Evolutionary conservation across 345 rosid genomes (phyloP).

Genomic region (Dimocarpus longan): DNA sequence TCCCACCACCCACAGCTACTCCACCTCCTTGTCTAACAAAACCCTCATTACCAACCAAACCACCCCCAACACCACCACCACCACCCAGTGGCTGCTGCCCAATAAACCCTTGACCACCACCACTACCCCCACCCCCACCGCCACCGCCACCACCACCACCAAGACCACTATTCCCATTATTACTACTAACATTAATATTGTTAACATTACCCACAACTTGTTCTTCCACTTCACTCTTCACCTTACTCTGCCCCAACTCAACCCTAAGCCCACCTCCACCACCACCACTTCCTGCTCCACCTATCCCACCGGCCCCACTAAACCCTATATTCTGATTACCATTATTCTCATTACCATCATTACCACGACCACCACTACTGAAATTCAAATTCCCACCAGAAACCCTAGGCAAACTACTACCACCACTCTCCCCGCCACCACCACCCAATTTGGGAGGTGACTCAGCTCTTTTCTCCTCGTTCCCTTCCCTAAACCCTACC

Average conservation of each 20-base stretch:
- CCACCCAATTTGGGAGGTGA: constrained; percentile 13
- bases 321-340: constrained; percentile 31
- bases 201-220: constrained; percentile 32
- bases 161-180: neutral
- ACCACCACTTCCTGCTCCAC: constrained; percentile 32
- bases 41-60: constrained; percentile 33
- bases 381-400: constrained; percentile 36
- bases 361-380: constrained; percentile 23
- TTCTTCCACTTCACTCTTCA: constrained; percentile 38
- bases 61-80: constrained; percentile 23
- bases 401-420: constrained; percentile 29
- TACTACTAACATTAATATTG: neutral
- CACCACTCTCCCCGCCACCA: constrained; percentile 40
- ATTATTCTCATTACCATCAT: constrained; percentile 22
- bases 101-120: constrained; percentile 25
- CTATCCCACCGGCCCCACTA: constrained; percentile 37
- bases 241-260: constrained; percentile 52
- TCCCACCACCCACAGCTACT: constrained; percentile 27
- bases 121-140: neutral
- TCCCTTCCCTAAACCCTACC: constrained; percentile 12
- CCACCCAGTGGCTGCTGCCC: constrained; percentile 31
- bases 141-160: neutral
- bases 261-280: constrained; percentile 61
- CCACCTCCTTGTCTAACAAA: constrained; percentile 44
- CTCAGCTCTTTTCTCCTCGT: constrained; percentile 27